Evolutionary conservation across 108 stramenopile species (phyloP), one percentile per base, ranked within the genome.

Genomic region (Nitzschia sp.): DNA sequence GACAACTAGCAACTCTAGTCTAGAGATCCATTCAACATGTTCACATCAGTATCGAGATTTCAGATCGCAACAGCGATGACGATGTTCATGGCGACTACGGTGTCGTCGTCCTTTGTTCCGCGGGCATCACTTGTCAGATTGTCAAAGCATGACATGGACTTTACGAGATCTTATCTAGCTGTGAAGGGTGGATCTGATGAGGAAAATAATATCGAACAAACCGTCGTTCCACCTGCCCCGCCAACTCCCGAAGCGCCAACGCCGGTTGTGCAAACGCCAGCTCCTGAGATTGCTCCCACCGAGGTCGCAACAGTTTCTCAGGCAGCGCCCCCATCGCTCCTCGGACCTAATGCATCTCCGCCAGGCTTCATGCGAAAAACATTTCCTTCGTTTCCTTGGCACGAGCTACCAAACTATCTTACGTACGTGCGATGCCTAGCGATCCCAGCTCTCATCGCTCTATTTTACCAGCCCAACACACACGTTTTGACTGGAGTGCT

Each of bases 401-500:
- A 88, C 60, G 33, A 45, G n/a, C 64, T 93, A 22, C 92, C 92
- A 33, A 84, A 90, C 52, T 71, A 69, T 56, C 65, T 93, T 16
- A 93, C 92, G 31, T 93, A 87, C 63, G 63, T 73, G 17, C 75
- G 92, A 19, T 89, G 87, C 63, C 48, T 87, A 17, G 86, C 92
- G 50, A 89, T 90, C 53, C 92, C 92, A 26, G 67, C 71, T 27
- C 66, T 93, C 22, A 59, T 83, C 9, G 55, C 64, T 0, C 59
- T 85, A 29, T 85, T 83, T 36, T 83, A 90, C 52, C 58, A 47
- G 32, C 85, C 86, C 25, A 31, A 48, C 15, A 32, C 23, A 23
- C 67, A 79, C 56, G 34, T 83, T 21, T 48, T 26, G 32, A 66
- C 72, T 29, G 68, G 75, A 5, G 46, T 80, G 38, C 44, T 90